Evolutionary conservation across 177 flowering plant genomes (phyloP), one percentile per base, ranked within the genome.

Genomic region (Vitis hybrid): DNA sequence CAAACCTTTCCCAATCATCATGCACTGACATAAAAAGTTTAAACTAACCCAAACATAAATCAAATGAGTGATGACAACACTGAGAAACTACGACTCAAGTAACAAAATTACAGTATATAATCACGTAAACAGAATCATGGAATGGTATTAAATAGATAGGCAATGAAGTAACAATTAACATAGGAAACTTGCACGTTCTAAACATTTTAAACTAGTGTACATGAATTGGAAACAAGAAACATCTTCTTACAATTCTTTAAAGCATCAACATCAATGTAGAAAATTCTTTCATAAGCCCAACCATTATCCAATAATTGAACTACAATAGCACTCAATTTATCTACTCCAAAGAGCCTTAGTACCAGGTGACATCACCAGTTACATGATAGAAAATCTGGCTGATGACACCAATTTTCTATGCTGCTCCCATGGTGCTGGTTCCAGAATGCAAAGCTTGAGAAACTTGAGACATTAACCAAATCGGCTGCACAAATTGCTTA

Each of bases 181-280:
- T 65, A 16, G 10, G 10, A 9, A 64, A 29, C 8, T 71, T 59
- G 54, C 39, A 50, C 57, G 31, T 18, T 53, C 18, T 8, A 65
- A 16, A 59, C 31, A 54, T 11, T 61, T n/a, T 63, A 22, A 61
- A 48, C 62, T 18, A 52, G 55, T 73, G 56, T 68, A 73, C 76
- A 67, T 53, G 49, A 73, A 8, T 61, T 53, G 18, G 29, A 34
- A 54, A 26, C 31, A 68, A 57, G 19, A 52, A 22, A 59, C 16
- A 2, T 2, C 45, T 56, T 72, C 59, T 66, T 60, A 60, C 61
- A 60, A 3, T 19, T 60, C 39, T 60, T 62, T 58, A 2, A 51
- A 14, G 4, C 26, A 1, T 55, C 51, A 57, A 59, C 62, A 68
- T 50, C 39, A 31, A 59, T 12, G 12, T 0, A 59, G 39, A 22